Evolutionary conservation across 345 rosid species (phyloP).

Genomic region (Eucalyptus polybractea): DNA sequence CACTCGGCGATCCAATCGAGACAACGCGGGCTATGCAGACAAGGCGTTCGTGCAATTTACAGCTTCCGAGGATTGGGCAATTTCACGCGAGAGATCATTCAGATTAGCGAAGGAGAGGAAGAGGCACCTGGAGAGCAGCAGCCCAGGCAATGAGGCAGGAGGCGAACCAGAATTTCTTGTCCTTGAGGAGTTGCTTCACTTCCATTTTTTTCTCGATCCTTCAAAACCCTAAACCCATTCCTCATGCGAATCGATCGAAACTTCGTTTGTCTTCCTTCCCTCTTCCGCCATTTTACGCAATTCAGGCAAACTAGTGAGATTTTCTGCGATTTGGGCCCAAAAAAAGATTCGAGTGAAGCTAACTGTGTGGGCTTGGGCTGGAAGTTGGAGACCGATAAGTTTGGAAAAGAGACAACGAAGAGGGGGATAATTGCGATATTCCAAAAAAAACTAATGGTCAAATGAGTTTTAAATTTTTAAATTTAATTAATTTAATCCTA

Average conservation of each 20-base stretch:
- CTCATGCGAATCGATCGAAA: background rate
- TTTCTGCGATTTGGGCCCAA: background rate
- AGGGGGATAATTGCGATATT: background rate
- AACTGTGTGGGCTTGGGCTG: background rate
- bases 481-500: background rate
- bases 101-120: background rate
- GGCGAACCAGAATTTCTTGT: conserved; percentile 82
- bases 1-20: background rate
- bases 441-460: background rate
- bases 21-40: background rate
- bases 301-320: background rate
- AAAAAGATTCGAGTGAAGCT: background rate
- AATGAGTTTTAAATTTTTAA: fast-evolving
- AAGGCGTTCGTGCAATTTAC: background rate
- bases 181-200: conserved; percentile 50
- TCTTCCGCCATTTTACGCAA: background rate
- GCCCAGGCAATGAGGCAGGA: conserved; percentile 79
- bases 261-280: background rate
- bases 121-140: conserved; percentile 75
- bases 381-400: background rate
- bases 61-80: background rate
- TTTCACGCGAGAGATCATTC: background rate
- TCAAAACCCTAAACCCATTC: conserved; percentile 8
- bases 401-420: fast-evolving
- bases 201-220: background rate